phyloP scores from a whole-genome alignment of 441 rosid genomes.

The Gossypium davidsonii region DNA sequence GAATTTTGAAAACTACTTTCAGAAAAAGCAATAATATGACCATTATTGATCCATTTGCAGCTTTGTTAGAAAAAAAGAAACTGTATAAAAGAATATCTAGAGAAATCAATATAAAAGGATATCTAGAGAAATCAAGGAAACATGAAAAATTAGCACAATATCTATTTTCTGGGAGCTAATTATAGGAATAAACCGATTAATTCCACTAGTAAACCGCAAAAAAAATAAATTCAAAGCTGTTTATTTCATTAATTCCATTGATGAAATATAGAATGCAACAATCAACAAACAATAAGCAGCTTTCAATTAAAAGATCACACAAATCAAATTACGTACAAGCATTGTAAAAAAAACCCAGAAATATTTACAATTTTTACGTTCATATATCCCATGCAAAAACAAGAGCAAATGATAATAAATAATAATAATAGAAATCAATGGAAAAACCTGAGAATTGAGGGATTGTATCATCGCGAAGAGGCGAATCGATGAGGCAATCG shows the following conservation, averaged over 20 bases:
- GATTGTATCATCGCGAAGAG: constrained; percentile 25
- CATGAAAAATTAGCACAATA: not conserved
- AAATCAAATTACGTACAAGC: not conserved
- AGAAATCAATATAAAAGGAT: not conserved
- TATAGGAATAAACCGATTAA: not conserved
- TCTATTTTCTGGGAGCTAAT: not conserved
- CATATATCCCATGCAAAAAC: not conserved
- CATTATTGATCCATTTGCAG: not conserved
- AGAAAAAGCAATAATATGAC: too few species aligned
- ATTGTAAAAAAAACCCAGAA: not conserved
- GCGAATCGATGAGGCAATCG: constrained; percentile 65
- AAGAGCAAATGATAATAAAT: not conserved
- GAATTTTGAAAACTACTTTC: too few species aligned
- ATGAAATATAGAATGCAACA: not conserved
- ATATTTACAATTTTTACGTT: not conserved
- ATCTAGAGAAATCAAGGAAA: not conserved
- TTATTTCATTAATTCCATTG: not conserved
- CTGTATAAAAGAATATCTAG: not conserved
- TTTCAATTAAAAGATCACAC: not conserved
- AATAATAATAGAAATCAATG: too few species aligned
- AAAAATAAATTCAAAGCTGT: too few species aligned
- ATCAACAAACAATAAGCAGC: not conserved
- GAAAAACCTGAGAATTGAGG: constrained; percentile 7
- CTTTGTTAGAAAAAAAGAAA: not conserved
- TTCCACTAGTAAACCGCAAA: not conserved